Evolutionary conservation across 164 flowering plant species (phyloP).

Genomic region (Cinnamomum chago): DNA sequence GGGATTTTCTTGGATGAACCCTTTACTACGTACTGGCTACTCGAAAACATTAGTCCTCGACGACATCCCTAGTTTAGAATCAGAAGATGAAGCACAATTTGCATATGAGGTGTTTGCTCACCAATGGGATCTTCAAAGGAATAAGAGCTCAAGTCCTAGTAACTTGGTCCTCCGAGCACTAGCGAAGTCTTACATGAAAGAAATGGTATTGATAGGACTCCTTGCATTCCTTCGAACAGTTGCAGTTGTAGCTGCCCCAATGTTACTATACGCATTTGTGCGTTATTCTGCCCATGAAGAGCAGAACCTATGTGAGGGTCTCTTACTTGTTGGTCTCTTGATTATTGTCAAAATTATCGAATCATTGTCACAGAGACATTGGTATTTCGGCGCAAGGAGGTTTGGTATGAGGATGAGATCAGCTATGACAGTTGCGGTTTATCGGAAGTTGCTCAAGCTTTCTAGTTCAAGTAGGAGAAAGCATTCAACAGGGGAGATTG

Average conservation of each 20-base stretch:
- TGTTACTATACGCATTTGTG: conserved; percentile 59
- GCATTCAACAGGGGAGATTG: conserved; percentile 83
- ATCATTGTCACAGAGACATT: conserved; percentile 66
- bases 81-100: conserved; percentile 56
- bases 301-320: conserved; percentile 28
- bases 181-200: conserved; percentile 45
- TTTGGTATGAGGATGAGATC: conserved; percentile 82
- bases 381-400: conserved; percentile 53
- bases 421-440: conserved; percentile 64
- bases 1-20: conserved; percentile 73
- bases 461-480: conserved; percentile 55
- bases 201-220: conserved; percentile 42
- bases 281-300: conserved; percentile 34
- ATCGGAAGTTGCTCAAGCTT: conserved; percentile 65
- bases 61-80: conserved; percentile 58
- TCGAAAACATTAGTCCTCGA: conserved; percentile 48
- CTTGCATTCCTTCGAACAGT: conserved; percentile 46
- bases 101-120: conserved; percentile 44
- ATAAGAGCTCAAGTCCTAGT: conserved; percentile 8
- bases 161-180: conserved; percentile 45
- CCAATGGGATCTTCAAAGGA: conserved; percentile 35
- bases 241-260: conserved; percentile 47
- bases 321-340: conserved; percentile 49
- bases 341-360: conserved; percentile 55
- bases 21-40: conserved; percentile 58